Evolutionary conservation across 2,329 filamentous ascomycete species (phyloP), one percentile per base, ranked within the genome.

Genomic region (Claviceps cyperi): DNA sequence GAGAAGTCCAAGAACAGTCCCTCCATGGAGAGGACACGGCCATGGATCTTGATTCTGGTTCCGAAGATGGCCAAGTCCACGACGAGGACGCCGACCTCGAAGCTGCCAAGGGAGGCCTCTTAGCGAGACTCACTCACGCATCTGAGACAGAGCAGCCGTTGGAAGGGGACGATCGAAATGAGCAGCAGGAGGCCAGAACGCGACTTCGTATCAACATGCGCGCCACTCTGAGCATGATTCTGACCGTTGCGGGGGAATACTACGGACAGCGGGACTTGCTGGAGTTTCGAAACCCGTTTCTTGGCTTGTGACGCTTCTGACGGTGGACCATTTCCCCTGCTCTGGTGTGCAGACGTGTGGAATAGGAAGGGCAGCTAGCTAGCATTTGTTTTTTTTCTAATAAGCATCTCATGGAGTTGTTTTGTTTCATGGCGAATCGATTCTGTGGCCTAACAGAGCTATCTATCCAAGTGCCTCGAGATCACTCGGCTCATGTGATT

Each of bases 251-350:
- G 46, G 90, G 88, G 58, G 89, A 95, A 66, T 80, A 86, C 56
- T 97, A 90, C 66, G 89, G 91, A 1, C 91, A 97, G 67, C 76
- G 83, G 55, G 91, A 97, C 65, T 67, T 96, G 54, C 74, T 96
- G 46, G 80, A 85, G 58, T 85, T 83, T 54, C 77, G 88, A 51
- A 77, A 83, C 53, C 76, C 77, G 4, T 81, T 80, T 58, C 67
- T 71, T 21, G 67, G 68, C 36, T 62, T 72, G 56, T 71, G 66
- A 51, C 11, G 7, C 11, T 32, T 32, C 9, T 32, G 9, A 32
- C 28, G 3, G 9, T 32, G 9, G 28, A 32, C 11, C 9, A 32
- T 32, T 11, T 11, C 28, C 24, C 8, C 24, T 28, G 24, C 24
- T 28, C 24, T 28, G 24, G 24, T 28, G 2, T 28, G 9, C 9